Conservation (phyloP, 106 monocot species). For the Dioscorea dumetorum region DNA sequence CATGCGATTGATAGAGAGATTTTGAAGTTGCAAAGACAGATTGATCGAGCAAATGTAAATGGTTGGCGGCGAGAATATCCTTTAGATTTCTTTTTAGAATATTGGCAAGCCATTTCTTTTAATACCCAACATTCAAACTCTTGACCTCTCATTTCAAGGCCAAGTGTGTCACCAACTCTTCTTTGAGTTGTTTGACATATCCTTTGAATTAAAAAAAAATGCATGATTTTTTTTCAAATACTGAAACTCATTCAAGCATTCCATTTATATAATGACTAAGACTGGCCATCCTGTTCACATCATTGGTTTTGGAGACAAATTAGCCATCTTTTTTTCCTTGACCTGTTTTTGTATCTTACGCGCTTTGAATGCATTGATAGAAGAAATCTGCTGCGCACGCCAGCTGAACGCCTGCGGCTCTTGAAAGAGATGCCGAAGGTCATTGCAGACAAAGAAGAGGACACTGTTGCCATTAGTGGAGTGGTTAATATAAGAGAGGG, state of each 20-base stretch:
- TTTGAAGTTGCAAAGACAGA: conserved; percentile 35
- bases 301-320: not conserved
- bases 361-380: conserved; percentile 47
- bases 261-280: too few species aligned
- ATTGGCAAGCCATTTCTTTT: not conserved
- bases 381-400: conserved; percentile 42
- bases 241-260: too few species aligned
- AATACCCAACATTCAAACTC: not conserved
- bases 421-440: conserved; percentile 57
- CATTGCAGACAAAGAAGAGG: conserved; percentile 34
- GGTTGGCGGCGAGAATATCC: conserved; percentile 92
- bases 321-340: conserved; percentile 34
- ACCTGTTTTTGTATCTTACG: conserved; percentile 30
- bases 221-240: not conserved
- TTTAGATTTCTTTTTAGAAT: conserved; percentile 12
- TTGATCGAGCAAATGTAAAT: conserved; percentile 65
- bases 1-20: conserved; percentile 72
- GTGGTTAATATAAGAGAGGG: not conserved
- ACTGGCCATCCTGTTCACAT: not conserved
- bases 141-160: not conserved
- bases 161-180: too few species aligned
- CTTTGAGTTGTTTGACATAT: too few species aligned
- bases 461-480: conserved; percentile 7
- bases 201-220: not conserved
- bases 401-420: conserved; percentile 45